phyloP scores from a whole-genome alignment of 805 yeast species.

The Candida fluviatilis region DNA sequence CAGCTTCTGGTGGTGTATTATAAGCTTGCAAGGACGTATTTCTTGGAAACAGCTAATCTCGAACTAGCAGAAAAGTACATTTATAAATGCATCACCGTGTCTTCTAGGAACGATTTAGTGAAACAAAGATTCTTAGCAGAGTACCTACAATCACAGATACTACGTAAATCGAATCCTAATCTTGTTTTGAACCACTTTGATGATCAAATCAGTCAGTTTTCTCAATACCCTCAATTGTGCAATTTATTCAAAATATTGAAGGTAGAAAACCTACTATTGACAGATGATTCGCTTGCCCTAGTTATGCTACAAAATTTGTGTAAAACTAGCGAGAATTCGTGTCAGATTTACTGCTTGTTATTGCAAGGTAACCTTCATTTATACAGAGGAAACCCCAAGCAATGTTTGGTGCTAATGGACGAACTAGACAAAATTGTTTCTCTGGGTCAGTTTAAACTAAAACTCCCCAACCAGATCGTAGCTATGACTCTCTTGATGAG shows the following conservation, averaged over 20 bases:
- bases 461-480: conserved; percentile 25
- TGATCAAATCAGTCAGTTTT: conserved; percentile 17
- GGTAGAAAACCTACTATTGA: conserved; percentile 23
- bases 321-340: conserved; percentile 9
- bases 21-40: conserved; percentile 33
- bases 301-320: conserved; percentile 12
- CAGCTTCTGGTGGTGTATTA: conserved; percentile 30
- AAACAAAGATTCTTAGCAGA: conserved; percentile 27
- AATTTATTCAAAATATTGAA: conserved; percentile 29
- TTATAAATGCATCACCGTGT: conserved; percentile 24
- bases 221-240: conserved; percentile 13
- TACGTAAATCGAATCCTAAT: conserved; percentile 21
- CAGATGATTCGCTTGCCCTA: conserved; percentile 22
- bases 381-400: conserved; percentile 21
- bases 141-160: conserved; percentile 33
- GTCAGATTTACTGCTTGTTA: conserved; percentile 20
- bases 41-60: conserved; percentile 38
- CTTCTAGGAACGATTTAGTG: conserved; percentile 22
- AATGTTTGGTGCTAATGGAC: conserved; percentile 13
- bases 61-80: conserved; percentile 39
- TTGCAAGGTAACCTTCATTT: conserved; percentile 27
- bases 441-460: conserved; percentile 2
- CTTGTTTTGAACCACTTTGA: conserved; percentile 28
- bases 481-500: conserved; percentile 26
- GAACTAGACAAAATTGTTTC: conserved; percentile 12